Conservation (phyloP, 768 basidiomycete species). For the Termitomyces sp. region DNA sequence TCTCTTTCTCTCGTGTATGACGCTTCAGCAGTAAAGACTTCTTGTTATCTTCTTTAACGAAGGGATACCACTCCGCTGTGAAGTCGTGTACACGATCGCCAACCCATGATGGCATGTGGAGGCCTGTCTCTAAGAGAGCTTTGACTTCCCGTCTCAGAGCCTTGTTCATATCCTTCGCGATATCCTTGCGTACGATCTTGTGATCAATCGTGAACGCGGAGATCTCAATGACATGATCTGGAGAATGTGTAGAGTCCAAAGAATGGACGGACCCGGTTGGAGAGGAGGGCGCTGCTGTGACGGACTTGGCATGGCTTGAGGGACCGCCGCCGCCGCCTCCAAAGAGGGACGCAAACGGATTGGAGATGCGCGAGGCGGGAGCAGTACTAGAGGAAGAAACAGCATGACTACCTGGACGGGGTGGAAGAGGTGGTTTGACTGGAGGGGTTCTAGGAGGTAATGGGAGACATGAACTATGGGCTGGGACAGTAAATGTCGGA, state of each 20-base stretch:
- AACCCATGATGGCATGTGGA: constrained; percentile 48
- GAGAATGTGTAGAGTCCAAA: constrained; percentile 20
- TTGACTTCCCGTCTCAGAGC: constrained; percentile 54
- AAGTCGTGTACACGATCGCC: constrained; percentile 54
- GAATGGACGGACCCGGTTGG: constrained; percentile 25
- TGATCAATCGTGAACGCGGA: constrained; percentile 53
- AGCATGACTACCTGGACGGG: constrained; percentile 26
- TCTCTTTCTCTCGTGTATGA: constrained; percentile 15
- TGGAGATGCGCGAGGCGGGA: constrained; percentile 44
- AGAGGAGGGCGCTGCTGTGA: constrained; percentile 25
- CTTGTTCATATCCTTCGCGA: constrained; percentile 48
- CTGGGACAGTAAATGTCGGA: constrained; percentile 41
- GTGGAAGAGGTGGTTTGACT: constrained; percentile 34
- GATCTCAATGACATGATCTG: constrained; percentile 43
- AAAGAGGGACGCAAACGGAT: constrained; percentile 81
- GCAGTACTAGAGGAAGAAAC: constrained; percentile 12
- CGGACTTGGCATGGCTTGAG: constrained; percentile 20
- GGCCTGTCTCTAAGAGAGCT: constrained; percentile 29
- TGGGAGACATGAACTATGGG: constrained; percentile 36
- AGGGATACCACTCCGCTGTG: constrained; percentile 49
- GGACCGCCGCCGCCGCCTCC: constrained; percentile 31
- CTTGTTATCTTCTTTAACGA: constrained; percentile 30
- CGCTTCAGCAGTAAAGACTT: constrained; percentile 1
- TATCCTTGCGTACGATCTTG: constrained; percentile 44
- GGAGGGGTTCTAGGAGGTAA: constrained; percentile 37